A percentile compares a stretch with the other conserved stretches of the same genome.
phyloP scores from a whole-genome alignment of 1,284 basidiomycete genomes.

The Hemileia vastatrix region DNA sequence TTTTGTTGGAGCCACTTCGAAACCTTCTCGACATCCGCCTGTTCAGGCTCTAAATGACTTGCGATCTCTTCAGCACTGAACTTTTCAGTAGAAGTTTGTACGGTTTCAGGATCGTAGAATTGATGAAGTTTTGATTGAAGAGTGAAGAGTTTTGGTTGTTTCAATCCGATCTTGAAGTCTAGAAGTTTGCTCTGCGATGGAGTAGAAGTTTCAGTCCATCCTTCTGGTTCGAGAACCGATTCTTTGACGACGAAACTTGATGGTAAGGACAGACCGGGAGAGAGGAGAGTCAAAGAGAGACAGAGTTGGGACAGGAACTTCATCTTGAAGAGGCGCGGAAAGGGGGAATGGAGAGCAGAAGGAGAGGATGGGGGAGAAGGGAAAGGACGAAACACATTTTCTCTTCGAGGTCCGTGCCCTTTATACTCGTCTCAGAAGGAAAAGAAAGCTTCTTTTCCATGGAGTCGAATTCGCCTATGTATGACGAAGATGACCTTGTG shows the following conservation, averaged over 20 bases:
- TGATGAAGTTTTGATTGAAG: background rate
- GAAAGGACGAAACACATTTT: no score
- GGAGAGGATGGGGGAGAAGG: no score
- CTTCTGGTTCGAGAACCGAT: background rate
- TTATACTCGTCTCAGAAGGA: no score
- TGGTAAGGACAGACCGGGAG: background rate
- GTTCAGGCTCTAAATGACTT: background rate
- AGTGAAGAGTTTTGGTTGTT: background rate
- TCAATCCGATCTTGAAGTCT: background rate
- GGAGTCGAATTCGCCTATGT: no score
- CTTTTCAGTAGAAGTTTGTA: background rate
- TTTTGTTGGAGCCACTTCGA: background rate
- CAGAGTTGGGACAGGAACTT: no score
- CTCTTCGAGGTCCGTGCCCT: no score
- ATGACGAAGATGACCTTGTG: no score
- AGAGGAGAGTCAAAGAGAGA: background rate
- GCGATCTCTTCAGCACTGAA: background rate
- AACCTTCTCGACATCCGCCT: background rate
- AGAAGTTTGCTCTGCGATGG: background rate
- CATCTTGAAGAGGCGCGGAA: no score
- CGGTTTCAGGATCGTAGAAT: background rate
- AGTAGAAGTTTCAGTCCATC: background rate
- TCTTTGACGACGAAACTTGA: background rate
- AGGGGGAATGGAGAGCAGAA: no score
- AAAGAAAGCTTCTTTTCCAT: no score